These are phyloP conservation scores for Chrysoporthe austroafricana DNA, from an alignment of 2,329 filamentous ascomycete genomes.

Conservation along the genomic window DNA sequence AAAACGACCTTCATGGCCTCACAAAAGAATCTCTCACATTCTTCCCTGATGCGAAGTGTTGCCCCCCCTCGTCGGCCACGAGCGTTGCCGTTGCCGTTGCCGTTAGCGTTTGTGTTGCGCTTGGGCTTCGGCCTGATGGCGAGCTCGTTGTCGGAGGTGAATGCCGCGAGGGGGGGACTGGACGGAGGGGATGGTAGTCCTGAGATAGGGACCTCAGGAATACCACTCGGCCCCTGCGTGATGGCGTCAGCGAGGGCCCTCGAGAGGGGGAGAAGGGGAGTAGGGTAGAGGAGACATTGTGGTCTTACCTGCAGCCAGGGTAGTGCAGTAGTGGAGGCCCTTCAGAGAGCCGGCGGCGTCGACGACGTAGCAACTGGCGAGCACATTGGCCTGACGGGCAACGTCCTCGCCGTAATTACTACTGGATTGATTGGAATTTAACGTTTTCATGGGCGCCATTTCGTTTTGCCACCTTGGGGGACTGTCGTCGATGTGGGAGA, in stretches of 20 bases:
- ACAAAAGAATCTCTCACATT: constrained; percentile 99
- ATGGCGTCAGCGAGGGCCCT: background rate
- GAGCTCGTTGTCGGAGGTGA: constrained; percentile 70
- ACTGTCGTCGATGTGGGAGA: constrained; percentile 2
- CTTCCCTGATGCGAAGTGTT: constrained; percentile 95
- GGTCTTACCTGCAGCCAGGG: constrained; percentile 73
- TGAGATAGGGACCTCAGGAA: constrained; percentile 89
- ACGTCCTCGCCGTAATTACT: constrained; percentile 76
- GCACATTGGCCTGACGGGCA: constrained; percentile 71
- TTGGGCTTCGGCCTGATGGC: constrained; percentile 63
- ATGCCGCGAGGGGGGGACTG: constrained; percentile 87
- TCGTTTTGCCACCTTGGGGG: constrained; percentile 38
- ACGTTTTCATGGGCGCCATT: constrained; percentile 74
- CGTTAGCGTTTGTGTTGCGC: constrained; percentile 38
- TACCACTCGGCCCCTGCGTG: constrained; percentile 80
- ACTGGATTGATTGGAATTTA: constrained; percentile 71
- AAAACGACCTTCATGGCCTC: constrained; percentile 92
- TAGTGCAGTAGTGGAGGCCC: constrained; percentile 95
- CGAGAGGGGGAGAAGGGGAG: constrained; percentile 26
- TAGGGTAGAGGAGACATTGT: background rate
- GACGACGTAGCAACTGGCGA: constrained; percentile 90
- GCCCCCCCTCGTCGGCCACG: constrained; percentile 79
- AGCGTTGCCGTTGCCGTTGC: constrained; percentile 43
- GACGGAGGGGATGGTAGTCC: constrained; percentile 81
- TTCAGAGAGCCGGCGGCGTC: constrained; percentile 72